Base-by-base conservation (phyloP, 1,284 basidiomycete species). In the Omphalotus olearius region DNA sequence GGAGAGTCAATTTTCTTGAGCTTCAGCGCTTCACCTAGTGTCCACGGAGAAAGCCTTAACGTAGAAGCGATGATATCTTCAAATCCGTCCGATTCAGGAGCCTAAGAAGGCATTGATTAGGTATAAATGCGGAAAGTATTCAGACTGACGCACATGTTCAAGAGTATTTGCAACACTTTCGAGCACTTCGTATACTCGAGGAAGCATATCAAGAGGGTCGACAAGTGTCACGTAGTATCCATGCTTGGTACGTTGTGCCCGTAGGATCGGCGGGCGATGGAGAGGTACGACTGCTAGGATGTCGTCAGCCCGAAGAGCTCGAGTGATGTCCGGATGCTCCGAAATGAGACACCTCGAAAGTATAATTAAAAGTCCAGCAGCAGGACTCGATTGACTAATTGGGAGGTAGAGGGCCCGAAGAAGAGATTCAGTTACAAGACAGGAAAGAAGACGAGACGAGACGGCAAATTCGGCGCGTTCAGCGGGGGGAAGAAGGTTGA, bases 171-270 rank as follows among this genome's bases (percentile, higher is more conserved):
- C 44, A 20, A 42, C 11, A 7, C 23, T 42, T 20, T 62, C 60
- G 1, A 55, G 45, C 3, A 66, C 58, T 45, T 73, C 68, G 53
- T 69, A 75, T 28, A 74, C 59, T 39, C 63, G 64, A 4, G 75
- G 73, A n/a, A 69, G 50, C 74, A 77, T 76, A 58, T 76, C 75
- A 6, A 75, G 62, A 6, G 75, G 75, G 57, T 77, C 75, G 13
- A 75, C 60, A 25, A 76, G 67, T 36, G 68, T 70, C 28, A 75
- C 67, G 14, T 61, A 54, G 14, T 57, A 57, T 16, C 72, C 72
- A 54, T 69, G 64, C 39, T 66, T 66, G 43, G 56, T 6, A 47
- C 23, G 6, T 14, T 47, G 26, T 28, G 56, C 62, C 16, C 63
- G 63, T 42, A 73, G 63, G 4, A 74, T 64, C 3, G 75, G 75